Percentiles rank a stretch among this genome's conserved stretches.
Conservation (phyloP, 106 monocot genomes). For the Apostasia shenzhenica region DNA sequence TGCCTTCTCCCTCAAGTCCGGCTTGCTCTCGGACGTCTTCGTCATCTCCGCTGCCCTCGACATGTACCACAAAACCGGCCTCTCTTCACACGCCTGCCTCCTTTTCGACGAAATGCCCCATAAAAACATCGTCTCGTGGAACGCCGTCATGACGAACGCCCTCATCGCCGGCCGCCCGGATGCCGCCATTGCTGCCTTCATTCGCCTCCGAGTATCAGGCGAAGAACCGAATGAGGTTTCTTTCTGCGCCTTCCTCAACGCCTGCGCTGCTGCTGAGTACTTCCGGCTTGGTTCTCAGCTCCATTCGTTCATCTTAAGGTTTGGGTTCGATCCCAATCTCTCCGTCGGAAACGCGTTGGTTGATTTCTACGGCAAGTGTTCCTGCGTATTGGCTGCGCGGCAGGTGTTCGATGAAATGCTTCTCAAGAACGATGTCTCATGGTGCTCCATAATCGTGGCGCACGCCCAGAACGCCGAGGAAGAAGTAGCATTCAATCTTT, state of each 20-base stretch:
- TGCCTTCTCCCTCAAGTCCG: conserved; percentile 35
- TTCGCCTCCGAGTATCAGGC: conserved; percentile 13
- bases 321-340: conserved; percentile 35
- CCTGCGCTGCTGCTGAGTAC: conserved; percentile 35
- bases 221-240: conserved; percentile 37
- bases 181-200: conserved; percentile 24
- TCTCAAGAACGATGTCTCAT: conserved; percentile 54
- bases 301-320: conserved; percentile 40
- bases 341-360: conserved; percentile 58
- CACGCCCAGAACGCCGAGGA: conserved; percentile 69
- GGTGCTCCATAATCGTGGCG: conserved; percentile 63
- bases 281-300: conserved; percentile 32
- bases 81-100: conserved; percentile 17
- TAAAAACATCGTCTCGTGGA: conserved; percentile 50
- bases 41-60: conserved; percentile 52
- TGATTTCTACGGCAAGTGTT: conserved; percentile 83
- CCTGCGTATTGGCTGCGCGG: conserved; percentile 27
- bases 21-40: conserved; percentile 41
- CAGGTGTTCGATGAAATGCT: conserved; percentile 47
- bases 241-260: conserved; percentile 58
- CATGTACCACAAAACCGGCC: conserved; percentile 55
- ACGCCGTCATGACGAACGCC: conserved; percentile 60
- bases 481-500: conserved; percentile 58
- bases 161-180: conserved; percentile 34
- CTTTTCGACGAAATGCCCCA: conserved; percentile 78